phyloP scores from a whole-genome alignment of 2,329 filamentous ascomycete species.

The Pseudocercospora ulei region DNA sequence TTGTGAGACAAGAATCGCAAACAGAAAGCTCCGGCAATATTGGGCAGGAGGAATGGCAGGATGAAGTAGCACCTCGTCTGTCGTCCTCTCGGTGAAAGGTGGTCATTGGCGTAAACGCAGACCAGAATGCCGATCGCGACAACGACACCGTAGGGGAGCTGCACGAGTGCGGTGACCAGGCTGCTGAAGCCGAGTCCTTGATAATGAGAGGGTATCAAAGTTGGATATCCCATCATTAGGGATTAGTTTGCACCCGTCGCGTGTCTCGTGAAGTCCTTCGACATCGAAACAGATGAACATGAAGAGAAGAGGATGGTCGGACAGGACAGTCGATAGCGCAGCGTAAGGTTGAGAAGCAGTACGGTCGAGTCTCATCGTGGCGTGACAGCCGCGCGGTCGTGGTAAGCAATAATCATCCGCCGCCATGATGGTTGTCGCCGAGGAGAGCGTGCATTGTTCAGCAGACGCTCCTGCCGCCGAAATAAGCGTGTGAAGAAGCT shows the following conservation, averaged over 20 bases:
- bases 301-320: not conserved
- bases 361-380: not conserved
- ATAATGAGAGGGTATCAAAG: slow-evolving; percentile 52
- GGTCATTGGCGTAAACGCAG: slow-evolving; percentile 44
- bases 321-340: not conserved
- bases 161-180: slow-evolving; percentile 47
- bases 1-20: slow-evolving; percentile 46
- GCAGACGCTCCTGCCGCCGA: slow-evolving; percentile 2
- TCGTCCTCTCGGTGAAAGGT: slow-evolving; percentile 25
- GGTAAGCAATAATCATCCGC: not conserved
- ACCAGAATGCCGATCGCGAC: slow-evolving; percentile 45
- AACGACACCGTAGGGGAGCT: slow-evolving; percentile 45
- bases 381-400: not conserved
- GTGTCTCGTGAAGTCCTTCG: slow-evolving; percentile 1
- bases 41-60: slow-evolving; percentile 50
- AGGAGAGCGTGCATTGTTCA: not conserved
- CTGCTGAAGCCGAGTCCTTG: slow-evolving; percentile 49
- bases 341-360: not conserved
- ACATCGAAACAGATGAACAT: slow-evolving; percentile 1
- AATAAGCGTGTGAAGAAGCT: slow-evolving; percentile 12
- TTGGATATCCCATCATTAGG: slow-evolving; percentile 51
- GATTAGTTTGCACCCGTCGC: slow-evolving; percentile 40
- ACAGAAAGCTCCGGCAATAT: slow-evolving; percentile 51
- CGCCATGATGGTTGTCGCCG: not conserved
- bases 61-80: slow-evolving; percentile 42